phyloP scores from a whole-genome alignment of 1,284 basidiomycete species.

The Xerocomus nothofagi region DNA sequence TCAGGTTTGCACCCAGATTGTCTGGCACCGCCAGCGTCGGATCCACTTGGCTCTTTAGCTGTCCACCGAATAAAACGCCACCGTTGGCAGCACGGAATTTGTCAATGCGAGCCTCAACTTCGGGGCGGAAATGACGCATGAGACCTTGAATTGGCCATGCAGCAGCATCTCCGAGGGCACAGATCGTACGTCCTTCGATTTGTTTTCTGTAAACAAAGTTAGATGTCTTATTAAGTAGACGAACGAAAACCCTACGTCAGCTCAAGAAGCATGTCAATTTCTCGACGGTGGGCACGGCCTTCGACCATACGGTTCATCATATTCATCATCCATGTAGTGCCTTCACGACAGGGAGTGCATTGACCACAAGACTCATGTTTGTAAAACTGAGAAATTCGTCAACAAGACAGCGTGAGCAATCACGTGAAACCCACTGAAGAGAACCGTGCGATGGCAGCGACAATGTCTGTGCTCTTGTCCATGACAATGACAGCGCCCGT shows the following conservation, averaged over 20 bases:
- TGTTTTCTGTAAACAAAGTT: conserved; percentile 68
- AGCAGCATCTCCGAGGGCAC: conserved; percentile 94
- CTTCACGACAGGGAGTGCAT: conserved; percentile 96
- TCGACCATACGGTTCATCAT: conserved; percentile 95
- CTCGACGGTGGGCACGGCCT: conserved; percentile 86
- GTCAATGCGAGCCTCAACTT: conserved; percentile 86
- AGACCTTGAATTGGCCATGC: conserved; percentile 98
- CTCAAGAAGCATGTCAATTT: conserved; percentile 97
- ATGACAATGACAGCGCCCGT: conserved; percentile 99
- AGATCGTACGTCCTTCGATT: conserved; percentile 95
- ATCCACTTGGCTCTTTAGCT: conserved; percentile 70
- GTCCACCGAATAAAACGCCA: conserved; percentile 87
- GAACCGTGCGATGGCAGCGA: conserved; percentile 92
- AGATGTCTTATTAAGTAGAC: conserved; percentile 18
- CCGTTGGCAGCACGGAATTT: conserved; percentile 81
- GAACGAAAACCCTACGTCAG: conserved; percentile 61
- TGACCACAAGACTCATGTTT: conserved; percentile 99
- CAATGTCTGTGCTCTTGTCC: conserved; percentile 96
- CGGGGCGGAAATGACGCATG: conserved; percentile 95
- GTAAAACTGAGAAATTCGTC: conserved; percentile 64
- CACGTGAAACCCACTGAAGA: conserved; percentile 55
- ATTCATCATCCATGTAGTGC: conserved; percentile 98
- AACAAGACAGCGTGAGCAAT: not conserved
- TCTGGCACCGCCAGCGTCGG: conserved; percentile 78
- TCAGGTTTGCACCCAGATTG: conserved; percentile 65